Evolutionary conservation across 2,329 filamentous ascomycete genomes (phyloP).

Genomic region (Ceratocystis alfenasii): DNA sequence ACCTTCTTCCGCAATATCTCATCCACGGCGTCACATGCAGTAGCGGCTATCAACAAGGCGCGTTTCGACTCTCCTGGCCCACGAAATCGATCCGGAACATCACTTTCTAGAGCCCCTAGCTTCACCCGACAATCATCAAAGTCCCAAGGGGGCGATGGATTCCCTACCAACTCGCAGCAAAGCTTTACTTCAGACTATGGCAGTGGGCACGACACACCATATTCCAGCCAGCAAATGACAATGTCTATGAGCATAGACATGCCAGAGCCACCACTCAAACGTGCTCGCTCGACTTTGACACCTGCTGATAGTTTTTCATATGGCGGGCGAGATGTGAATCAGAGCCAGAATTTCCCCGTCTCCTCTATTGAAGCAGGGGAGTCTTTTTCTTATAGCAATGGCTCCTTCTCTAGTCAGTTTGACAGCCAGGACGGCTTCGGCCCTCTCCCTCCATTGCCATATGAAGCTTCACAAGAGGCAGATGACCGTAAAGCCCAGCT

Average conservation of each 20-base stretch:
- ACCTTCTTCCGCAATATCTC: slow-evolving; percentile 98
- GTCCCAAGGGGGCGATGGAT: slow-evolving; percentile 52
- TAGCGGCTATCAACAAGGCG: slow-evolving; percentile 93
- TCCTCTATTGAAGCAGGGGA: slow-evolving; percentile 72
- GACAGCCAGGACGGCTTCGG: slow-evolving; percentile 38
- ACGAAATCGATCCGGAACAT: slow-evolving; percentile 35
- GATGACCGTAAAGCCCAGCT: slow-evolving; percentile 72
- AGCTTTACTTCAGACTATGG: slow-evolving; percentile 67
- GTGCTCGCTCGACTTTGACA: slow-evolving; percentile 46
- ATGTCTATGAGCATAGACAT: slow-evolving; percentile 40
- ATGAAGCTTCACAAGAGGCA: slow-evolving; percentile 49
- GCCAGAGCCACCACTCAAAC: slow-evolving; percentile 71
- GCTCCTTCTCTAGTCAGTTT: slow-evolving; percentile 24
- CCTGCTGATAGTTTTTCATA: slow-evolving; percentile 45
- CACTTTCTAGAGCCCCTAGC: slow-evolving; percentile 39
- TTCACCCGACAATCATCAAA: slow-evolving; percentile 61
- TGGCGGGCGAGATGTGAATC: slow-evolving; percentile 36
- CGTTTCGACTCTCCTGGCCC: slow-evolving; percentile 79
- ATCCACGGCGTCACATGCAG: slow-evolving; percentile 78
- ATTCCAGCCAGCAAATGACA: slow-evolving; percentile 28
- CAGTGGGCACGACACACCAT: slow-evolving; percentile 29
- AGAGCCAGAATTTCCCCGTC: slow-evolving; percentile 45
- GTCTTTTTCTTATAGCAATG: slow-evolving; percentile 57
- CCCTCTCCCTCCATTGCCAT: slow-evolving; percentile 53
- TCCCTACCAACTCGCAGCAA: slow-evolving; percentile 69